Evolutionary conservation across 805 yeast genomes (phyloP).

Genomic region (Brettanomyces bruxellensis): DNA sequence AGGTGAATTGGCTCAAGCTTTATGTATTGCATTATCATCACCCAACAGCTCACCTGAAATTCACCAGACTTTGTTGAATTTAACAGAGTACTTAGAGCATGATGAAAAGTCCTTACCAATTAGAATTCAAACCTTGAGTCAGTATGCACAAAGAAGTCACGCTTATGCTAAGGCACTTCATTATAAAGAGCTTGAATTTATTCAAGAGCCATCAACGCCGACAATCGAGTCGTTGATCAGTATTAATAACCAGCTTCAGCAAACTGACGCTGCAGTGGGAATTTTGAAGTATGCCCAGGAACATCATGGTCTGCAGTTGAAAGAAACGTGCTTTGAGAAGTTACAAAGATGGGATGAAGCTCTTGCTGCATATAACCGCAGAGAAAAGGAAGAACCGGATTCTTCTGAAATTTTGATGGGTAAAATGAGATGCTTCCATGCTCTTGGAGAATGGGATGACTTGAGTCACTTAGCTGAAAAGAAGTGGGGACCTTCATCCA

Average conservation of each 20-base stretch:
- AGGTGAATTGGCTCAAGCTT: slow-evolving; percentile 77
- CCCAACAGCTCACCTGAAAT: slow-evolving; percentile 94
- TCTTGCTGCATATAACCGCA: slow-evolving; percentile 72
- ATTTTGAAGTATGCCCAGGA: slow-evolving; percentile 89
- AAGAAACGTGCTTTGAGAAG: slow-evolving; percentile 97
- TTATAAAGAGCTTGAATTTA: slow-evolving; percentile 89
- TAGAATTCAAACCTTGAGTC: slow-evolving; percentile 81
- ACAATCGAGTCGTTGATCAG: slow-evolving; percentile 88
- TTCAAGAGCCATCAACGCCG: slow-evolving; percentile 85
- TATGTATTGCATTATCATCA: slow-evolving; percentile 81
- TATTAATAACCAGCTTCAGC: slow-evolving; percentile 90
- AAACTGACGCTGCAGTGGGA: slow-evolving; percentile 97
- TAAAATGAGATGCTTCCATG: slow-evolving; percentile 95
- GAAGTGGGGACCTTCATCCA: slow-evolving; percentile 70
- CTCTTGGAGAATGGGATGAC: slow-evolving; percentile 98
- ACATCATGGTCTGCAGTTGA: slow-evolving; percentile 81
- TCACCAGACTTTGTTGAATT: slow-evolving; percentile 76
- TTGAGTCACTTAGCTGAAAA: slow-evolving; percentile 75
- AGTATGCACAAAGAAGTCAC: slow-evolving; percentile 90
- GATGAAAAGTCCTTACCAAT: slow-evolving; percentile 92
- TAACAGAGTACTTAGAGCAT: slow-evolving; percentile 96
- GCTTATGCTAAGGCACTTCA: slow-evolving; percentile 97
- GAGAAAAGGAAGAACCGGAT: slow-evolving; percentile 57
- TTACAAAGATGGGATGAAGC: slow-evolving; percentile 99
- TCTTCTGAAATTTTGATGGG: slow-evolving; percentile 91